These are phyloP conservation scores for Leucosporidium yakuticum DNA, from an alignment of 768 basidiomycete genomes.

Conservation along the genomic window DNA sequence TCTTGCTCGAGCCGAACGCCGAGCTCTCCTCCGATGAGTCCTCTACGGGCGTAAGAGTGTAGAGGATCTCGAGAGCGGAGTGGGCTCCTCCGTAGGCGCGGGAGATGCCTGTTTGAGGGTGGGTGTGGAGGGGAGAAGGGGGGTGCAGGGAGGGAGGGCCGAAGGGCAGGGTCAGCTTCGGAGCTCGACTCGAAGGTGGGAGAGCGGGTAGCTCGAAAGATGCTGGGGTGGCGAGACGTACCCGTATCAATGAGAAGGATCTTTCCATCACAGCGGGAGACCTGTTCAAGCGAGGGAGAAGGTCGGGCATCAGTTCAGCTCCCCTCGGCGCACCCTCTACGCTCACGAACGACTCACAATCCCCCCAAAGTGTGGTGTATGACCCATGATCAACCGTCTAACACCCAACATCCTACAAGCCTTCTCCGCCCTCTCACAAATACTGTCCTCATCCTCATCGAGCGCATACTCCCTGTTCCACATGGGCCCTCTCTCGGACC, in stretches of 20 bases:
- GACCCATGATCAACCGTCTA: constrained; percentile 87
- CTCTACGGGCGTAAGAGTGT: constrained; percentile 60
- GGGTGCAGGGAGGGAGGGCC: background rate
- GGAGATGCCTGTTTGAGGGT: constrained; percentile 15
- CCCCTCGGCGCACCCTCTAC: too few relatives aligned
- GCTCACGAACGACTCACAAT: constrained; percentile 52
- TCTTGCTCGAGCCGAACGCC: constrained; percentile 1
- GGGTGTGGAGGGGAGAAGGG: background rate
- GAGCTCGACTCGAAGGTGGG: too few relatives aligned
- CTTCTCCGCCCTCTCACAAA: constrained; percentile 63
- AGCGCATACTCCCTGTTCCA: constrained; percentile 92
- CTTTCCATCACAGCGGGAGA: constrained; percentile 73
- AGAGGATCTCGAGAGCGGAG: constrained; percentile 79
- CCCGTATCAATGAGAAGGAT: constrained; percentile 95
- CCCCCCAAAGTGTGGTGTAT: constrained; percentile 85
- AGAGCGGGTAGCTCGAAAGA: too few relatives aligned
- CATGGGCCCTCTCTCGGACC: constrained; percentile 61
- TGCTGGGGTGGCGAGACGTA: too few relatives aligned
- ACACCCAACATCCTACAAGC: constrained; percentile 72
- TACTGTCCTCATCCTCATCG: constrained; percentile 58
- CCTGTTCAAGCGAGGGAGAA: too few relatives aligned
- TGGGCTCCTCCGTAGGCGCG: constrained; percentile 82
- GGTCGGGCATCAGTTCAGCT: too few relatives aligned
- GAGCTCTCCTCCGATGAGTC: background rate
- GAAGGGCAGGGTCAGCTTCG: too few relatives aligned